These are phyloP conservation scores for Suillus plorans DNA, from an alignment of 768 basidiomycete species.

Conservation along the genomic window DNA sequence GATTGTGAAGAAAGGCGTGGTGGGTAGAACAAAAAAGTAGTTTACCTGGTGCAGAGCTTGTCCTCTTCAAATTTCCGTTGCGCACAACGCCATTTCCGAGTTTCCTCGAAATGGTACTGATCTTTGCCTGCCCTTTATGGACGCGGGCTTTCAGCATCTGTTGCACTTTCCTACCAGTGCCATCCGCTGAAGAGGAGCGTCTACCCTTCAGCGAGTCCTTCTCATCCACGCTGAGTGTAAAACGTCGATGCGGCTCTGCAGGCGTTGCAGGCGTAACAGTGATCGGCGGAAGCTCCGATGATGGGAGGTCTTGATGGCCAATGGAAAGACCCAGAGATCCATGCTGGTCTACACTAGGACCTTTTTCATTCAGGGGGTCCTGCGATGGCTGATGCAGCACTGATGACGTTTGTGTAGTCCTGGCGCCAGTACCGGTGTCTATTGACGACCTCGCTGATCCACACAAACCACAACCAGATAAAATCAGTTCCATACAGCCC, in stretches of 20 bases:
- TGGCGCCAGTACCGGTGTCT: conserved; percentile 25
- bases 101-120: conserved; percentile 74
- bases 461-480: conserved; percentile 3
- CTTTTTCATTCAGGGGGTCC: conserved; percentile 16
- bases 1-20: background rate
- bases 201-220: conserved; percentile 18
- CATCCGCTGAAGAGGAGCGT: conserved; percentile 35
- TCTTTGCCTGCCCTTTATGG: conserved; percentile 69
- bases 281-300: conserved; percentile 38
- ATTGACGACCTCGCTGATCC: conserved; percentile 29
- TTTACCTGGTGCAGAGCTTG: conserved; percentile 69
- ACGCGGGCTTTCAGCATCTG: conserved; percentile 74
- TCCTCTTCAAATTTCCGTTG: conserved; percentile 53
- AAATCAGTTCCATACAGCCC: conserved; percentile 1
- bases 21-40: conserved; percentile 13
- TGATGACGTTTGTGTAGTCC: conserved; percentile 22
- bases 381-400: conserved; percentile 14
- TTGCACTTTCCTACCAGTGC: conserved; percentile 70
- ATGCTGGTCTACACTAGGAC: background rate
- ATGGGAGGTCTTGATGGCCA: background rate
- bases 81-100: conserved; percentile 69
- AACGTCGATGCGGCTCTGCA: conserved; percentile 28
- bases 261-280: conserved; percentile 66
- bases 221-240: conserved; percentile 18
- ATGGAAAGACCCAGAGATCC: conserved; percentile 5